phyloP scores from a whole-genome alignment of 208 protist species.

The Blastocrithidia nonstop region DNA sequence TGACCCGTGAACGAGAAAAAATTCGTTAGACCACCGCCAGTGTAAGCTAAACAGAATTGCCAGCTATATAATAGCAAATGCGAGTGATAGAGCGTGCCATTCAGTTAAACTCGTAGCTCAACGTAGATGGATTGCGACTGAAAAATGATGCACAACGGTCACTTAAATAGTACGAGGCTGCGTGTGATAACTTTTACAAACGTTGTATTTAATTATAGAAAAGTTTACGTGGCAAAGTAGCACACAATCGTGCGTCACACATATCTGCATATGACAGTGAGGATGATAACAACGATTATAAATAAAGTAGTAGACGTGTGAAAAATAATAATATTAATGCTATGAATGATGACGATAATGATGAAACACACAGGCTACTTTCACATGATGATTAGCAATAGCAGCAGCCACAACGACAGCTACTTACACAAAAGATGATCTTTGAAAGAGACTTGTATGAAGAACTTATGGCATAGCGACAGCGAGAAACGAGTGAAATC shows the following conservation, averaged over 20 bases:
- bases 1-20: constrained; percentile 56
- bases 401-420: not conserved
- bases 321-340: constrained; percentile 18
- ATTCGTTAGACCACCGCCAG: constrained; percentile 36
- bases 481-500: constrained; percentile 66
- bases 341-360: constrained; percentile 10
- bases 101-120: constrained; percentile 37
- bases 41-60: constrained; percentile 50
- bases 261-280: no score
- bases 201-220: constrained; percentile 64
- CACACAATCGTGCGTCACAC: constrained; percentile 4
- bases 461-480: constrained; percentile 72
- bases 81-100: constrained; percentile 63
- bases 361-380: constrained; percentile 6
- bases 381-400: constrained; percentile 1
- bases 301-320: constrained; percentile 4
- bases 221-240: constrained; percentile 16
- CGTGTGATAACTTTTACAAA: constrained; percentile 74
- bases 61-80: constrained; percentile 44
- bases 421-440: constrained; percentile 17
- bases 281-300: no score
- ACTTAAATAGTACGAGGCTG: constrained; percentile 49
- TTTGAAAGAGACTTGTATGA: constrained; percentile 71
- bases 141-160: constrained; percentile 46
- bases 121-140: constrained; percentile 48